These are phyloP conservation scores for Cryptococcus sp. DNA, from an alignment of 1,284 basidiomycete genomes.

Conservation along the genomic window DNA sequence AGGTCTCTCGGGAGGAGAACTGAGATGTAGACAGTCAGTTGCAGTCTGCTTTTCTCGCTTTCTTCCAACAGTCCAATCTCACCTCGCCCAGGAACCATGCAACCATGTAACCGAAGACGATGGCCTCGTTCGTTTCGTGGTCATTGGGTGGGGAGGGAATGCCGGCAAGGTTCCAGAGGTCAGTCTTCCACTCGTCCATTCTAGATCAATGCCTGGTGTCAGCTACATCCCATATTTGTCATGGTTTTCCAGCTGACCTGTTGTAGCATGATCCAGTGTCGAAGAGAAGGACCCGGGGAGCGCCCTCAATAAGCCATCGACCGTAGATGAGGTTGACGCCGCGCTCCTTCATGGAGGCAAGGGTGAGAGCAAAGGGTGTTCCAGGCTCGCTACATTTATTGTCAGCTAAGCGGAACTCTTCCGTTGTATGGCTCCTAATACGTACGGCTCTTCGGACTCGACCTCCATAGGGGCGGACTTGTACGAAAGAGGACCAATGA, in stretches of 20 bases:
- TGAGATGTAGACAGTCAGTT: constrained; percentile 44
- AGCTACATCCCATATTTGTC: background rate
- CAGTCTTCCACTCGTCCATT: constrained; percentile 97
- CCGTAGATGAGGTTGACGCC: constrained; percentile 95
- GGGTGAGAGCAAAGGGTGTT: constrained; percentile 66
- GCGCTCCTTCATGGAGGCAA: constrained; percentile 76
- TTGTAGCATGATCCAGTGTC: constrained; percentile 88
- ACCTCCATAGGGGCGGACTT: constrained; percentile 99
- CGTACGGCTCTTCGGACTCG: constrained; percentile 80
- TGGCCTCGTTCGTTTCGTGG: constrained; percentile 98
- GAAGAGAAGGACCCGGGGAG: constrained; percentile 90
- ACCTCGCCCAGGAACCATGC: constrained; percentile 99
- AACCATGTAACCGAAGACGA: constrained; percentile 96
- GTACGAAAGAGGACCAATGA: constrained; percentile 93
- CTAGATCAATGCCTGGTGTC: constrained; percentile 45
- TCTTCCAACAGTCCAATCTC: constrained; percentile 32
- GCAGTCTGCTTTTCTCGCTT: background rate
- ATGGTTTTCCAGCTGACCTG: constrained; percentile 36
- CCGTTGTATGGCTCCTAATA: constrained; percentile 36
- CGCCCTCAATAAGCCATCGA: constrained; percentile 95
- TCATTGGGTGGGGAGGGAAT: constrained; percentile 95
- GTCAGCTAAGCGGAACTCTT: background rate
- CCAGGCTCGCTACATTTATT: constrained; percentile 45
- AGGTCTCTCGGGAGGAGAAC: constrained; percentile 77
- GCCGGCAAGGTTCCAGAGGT: constrained; percentile 96